phyloP scores from a whole-genome alignment of 2,329 filamentous ascomycete species.

The Eutypa lata region DNA sequence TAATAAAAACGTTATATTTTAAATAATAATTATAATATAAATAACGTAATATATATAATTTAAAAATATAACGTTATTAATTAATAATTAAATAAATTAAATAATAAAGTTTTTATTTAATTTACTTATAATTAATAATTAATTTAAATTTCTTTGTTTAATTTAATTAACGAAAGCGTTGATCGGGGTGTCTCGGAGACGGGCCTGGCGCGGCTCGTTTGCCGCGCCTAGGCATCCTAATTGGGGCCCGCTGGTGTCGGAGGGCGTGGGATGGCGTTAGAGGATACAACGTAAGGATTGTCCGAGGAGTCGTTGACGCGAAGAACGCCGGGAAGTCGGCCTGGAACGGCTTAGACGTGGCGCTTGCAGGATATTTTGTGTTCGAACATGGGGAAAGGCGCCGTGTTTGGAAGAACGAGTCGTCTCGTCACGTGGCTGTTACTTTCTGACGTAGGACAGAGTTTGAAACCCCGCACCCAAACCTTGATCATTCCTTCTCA shows the following conservation, averaged over 20 bases:
- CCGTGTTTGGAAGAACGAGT: background rate
- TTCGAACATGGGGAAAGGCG: background rate
- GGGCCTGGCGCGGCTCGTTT: background rate
- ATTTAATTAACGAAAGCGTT: background rate
- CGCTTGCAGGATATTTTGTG: background rate
- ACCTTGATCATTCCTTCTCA: slow-evolving; percentile 10
- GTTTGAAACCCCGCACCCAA: background rate
- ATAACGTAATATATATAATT: background rate
- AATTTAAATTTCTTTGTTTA: background rate
- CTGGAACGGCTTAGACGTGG: background rate
- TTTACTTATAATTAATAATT: background rate
- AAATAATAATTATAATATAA: background rate
- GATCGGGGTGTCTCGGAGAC: background rate
- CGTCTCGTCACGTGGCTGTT: background rate
- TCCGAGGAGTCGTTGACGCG: background rate
- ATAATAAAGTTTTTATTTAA: background rate
- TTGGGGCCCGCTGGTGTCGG: background rate
- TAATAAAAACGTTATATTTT: background rate
- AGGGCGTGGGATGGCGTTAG: background rate
- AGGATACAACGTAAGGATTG: background rate
- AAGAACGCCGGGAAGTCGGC: background rate
- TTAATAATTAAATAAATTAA: background rate
- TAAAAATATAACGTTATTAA: background rate
- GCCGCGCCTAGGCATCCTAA: background rate
- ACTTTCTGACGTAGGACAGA: background rate